phyloP scores from a whole-genome alignment of 176 grass and related monocot species.

The Oryza glaberrima region DNA sequence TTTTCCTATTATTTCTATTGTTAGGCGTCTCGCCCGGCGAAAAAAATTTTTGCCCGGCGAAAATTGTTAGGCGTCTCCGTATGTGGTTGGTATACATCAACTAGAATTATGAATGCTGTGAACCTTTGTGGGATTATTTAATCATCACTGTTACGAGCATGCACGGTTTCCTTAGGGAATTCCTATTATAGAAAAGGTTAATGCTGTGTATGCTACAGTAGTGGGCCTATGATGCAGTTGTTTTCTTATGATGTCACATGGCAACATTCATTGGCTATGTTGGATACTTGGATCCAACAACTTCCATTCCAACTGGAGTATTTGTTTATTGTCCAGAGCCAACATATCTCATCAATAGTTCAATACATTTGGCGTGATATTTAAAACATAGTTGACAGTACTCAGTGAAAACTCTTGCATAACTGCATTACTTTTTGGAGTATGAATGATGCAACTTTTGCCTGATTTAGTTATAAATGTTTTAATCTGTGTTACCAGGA shows the following conservation, averaged over 20 bases:
- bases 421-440: not conserved
- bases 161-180: constrained; percentile 23
- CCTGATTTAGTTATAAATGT: constrained; percentile 25
- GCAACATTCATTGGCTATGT: constrained; percentile 55
- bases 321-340: constrained; percentile 37
- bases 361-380: not conserved
- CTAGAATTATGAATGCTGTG: constrained; percentile 26
- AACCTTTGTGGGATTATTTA: constrained; percentile 28
- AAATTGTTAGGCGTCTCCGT: not conserved
- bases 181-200: constrained; percentile 21
- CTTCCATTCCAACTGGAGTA: not conserved
- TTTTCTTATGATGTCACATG: constrained; percentile 47
- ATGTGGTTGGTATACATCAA: constrained; percentile 24
- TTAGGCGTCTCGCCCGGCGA: not conserved
- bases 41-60: no score
- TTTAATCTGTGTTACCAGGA: constrained; percentile 54
- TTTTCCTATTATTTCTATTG: no score
- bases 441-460: constrained; percentile 7
- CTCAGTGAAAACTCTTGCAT: not conserved
- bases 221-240: constrained; percentile 35
- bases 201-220: constrained; percentile 26
- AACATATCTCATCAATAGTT: constrained; percentile 32
- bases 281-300: constrained; percentile 31
- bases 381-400: constrained; percentile 18
- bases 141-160: not conserved